Conservation (phyloP, 345 rosid genomes). For the Psidium friedrichsthalianum region DNA sequence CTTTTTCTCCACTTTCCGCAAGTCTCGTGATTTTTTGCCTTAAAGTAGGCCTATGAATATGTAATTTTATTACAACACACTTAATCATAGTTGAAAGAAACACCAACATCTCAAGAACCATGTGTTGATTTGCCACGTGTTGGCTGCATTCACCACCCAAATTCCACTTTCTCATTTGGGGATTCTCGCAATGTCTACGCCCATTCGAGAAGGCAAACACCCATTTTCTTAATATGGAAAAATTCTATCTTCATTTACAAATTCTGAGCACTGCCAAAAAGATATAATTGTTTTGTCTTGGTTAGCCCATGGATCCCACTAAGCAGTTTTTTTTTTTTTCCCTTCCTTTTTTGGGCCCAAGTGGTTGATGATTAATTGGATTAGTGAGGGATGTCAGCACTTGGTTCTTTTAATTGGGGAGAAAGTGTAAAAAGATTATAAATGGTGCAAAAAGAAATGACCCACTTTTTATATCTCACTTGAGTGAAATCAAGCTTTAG, state of each 20-base stretch:
- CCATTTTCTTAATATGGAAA: background rate
- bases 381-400: background rate
- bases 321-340: background rate
- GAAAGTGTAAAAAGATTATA: background rate
- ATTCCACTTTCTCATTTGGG: background rate
- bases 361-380: background rate
- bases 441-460: background rate
- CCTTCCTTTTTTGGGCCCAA: background rate
- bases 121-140: background rate
- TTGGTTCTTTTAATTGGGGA: background rate
- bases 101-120: background rate
- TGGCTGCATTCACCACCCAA: background rate
- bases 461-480: background rate
- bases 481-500: background rate
- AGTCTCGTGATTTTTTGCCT: background rate
- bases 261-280: background rate
- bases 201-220: background rate
- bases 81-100: background rate
- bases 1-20: background rate
- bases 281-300: background rate
- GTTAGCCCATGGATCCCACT: background rate
- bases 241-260: background rate
- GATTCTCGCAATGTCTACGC: background rate
- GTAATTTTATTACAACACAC: background rate
- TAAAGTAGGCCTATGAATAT: background rate